Evolutionary conservation across 2,329 filamentous ascomycete species (phyloP).

Genomic region (Colletotrichum sp.): DNA sequence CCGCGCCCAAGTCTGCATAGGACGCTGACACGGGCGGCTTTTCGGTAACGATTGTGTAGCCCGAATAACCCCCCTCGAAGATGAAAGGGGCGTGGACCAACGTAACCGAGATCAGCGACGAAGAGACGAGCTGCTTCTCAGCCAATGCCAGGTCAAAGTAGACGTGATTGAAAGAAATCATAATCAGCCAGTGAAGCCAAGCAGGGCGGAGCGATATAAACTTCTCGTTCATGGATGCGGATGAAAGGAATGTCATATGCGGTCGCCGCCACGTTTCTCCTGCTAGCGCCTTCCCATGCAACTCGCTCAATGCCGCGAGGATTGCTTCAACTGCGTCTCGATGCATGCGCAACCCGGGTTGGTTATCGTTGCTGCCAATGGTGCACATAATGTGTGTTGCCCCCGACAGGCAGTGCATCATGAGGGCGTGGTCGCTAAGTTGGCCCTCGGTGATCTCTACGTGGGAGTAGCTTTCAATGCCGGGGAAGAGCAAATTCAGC

Average conservation of each 20-base stretch:
- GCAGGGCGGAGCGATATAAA: background rate
- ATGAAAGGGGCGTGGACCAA: background rate
- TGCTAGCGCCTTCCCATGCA: accelerated
- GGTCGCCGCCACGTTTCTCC: background rate
- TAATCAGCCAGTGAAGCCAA: background rate
- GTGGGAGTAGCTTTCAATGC: background rate
- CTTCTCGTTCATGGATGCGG: background rate
- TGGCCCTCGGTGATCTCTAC: background rate
- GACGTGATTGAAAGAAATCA: background rate
- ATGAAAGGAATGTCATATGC: background rate
- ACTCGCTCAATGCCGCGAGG: background rate
- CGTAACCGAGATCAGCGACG: background rate
- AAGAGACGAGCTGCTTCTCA: background rate
- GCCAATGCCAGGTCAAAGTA: background rate
- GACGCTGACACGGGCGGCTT: background rate
- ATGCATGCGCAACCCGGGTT: background rate
- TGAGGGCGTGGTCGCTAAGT: background rate
- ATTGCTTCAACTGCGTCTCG: background rate
- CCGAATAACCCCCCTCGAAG: background rate
- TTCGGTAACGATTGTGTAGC: background rate
- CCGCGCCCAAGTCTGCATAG: background rate
- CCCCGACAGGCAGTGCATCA: background rate
- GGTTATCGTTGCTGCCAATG: background rate
- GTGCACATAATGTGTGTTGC: background rate
- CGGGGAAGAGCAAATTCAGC: background rate